These are phyloP conservation scores for Microascus cirrosus DNA, from an alignment of 2,329 filamentous ascomycete genomes.

Conservation along the genomic window DNA sequence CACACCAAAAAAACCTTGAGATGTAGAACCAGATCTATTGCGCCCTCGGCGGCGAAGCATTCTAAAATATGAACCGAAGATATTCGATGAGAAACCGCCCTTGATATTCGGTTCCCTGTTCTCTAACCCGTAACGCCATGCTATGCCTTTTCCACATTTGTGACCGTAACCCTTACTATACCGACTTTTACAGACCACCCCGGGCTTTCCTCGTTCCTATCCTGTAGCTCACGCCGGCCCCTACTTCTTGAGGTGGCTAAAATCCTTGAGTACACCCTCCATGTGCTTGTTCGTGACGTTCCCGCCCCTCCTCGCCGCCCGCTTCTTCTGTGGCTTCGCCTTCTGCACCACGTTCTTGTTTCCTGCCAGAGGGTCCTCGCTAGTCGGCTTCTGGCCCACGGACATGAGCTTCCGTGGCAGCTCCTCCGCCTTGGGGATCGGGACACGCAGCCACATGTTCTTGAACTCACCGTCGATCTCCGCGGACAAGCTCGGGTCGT, in stretches of 20 bases:
- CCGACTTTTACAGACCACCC: background rate
- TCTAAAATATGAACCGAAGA: no score
- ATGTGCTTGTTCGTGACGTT: constrained; percentile 87
- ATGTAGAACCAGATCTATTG: no score
- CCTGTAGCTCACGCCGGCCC: background rate
- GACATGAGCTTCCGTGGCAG: constrained; percentile 66
- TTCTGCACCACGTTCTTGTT: constrained; percentile 27
- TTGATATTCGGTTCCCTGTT: no score
- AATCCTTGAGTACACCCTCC: constrained; percentile 71
- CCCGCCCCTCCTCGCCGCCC: constrained; percentile 52
- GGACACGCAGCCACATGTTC: constrained; percentile 70
- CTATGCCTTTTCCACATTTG: background rate
- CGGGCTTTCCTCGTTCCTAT: background rate
- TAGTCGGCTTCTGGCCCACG: constrained; percentile 74
- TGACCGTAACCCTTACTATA: background rate
- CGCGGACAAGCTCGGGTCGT: constrained; percentile 69
- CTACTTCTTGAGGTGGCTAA: constrained; percentile 22
- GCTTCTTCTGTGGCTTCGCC: constrained; percentile 65
- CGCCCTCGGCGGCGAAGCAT: no score
- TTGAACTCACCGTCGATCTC: constrained; percentile 74
- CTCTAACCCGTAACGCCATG: no score
- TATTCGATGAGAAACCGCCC: no score
- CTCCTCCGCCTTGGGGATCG: constrained; percentile 64
- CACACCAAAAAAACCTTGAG: no score
- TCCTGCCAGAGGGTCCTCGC: constrained; percentile 56